Conservation (phyloP, 108 stramenopile genomes). For the Nitzschia inconspicua region DNA sequence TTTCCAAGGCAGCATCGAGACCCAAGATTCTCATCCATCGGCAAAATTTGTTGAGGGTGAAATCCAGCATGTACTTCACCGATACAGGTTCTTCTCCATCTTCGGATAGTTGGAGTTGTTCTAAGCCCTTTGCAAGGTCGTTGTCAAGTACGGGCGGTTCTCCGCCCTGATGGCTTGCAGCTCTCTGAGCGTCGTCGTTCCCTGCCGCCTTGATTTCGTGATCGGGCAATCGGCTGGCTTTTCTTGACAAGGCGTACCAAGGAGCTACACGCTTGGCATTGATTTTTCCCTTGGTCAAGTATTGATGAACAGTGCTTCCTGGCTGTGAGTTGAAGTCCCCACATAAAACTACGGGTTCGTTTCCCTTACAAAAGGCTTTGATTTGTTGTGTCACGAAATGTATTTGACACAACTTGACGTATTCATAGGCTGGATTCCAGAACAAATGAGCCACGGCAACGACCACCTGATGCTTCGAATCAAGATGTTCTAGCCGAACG, state of each 20-base stretch:
- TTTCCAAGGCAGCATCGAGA: conserved; percentile 81
- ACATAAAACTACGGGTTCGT: conserved; percentile 42
- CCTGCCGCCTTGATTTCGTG: too few relatives aligned
- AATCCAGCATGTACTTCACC: conserved; percentile 45
- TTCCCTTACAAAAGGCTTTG: conserved; percentile 23
- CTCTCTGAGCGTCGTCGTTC: too few relatives aligned
- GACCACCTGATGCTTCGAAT: conserved; percentile 29
- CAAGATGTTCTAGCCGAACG: conserved; percentile 40
- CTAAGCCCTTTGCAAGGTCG: too few relatives aligned
- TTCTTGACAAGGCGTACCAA: too few relatives aligned
- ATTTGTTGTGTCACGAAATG: conserved; percentile 55
- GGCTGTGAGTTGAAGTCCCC: conserved; percentile 85
- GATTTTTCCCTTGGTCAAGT: conserved; percentile 51
- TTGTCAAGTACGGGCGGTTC: too few relatives aligned
- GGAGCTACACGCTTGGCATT: conserved; percentile 75
- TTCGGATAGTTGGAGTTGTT: neutral
- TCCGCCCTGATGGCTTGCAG: too few relatives aligned
- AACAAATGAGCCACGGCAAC: conserved; percentile 77
- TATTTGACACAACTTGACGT: conserved; percentile 76
- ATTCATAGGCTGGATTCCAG: conserved; percentile 85
- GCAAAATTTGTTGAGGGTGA: conserved; percentile 70
- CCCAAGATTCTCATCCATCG: conserved; percentile 87
- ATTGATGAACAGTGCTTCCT: conserved; percentile 56
- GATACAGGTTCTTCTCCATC: neutral
- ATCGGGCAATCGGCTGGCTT: too few relatives aligned